Evolutionary conservation across 441 rosid species (phyloP).

Genomic region (Kokia cookei): DNA sequence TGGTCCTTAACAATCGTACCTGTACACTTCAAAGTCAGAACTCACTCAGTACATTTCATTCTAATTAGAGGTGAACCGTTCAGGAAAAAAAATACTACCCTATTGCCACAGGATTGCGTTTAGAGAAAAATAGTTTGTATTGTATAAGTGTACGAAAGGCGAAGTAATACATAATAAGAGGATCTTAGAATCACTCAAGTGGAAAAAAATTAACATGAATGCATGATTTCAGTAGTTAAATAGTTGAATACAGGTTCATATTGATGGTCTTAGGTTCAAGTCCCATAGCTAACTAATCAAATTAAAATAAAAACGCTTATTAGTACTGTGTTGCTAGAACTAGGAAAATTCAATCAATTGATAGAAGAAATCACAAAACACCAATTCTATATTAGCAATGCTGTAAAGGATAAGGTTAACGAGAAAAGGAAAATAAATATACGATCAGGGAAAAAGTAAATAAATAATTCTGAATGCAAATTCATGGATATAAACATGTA

Average conservation of each 20-base stretch:
- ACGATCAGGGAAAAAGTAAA: not conserved
- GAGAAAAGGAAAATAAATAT: not conserved
- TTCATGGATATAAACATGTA: not conserved
- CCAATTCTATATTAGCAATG: not conserved
- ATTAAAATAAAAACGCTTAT: not conserved
- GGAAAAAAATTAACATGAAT: not conserved
- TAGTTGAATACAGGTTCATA: not conserved
- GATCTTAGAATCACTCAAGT: not conserved
- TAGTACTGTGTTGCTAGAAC: not conserved
- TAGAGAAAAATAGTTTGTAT: not conserved
- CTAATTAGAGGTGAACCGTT: not conserved
- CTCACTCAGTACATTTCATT: not conserved
- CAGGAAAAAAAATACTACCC: not conserved
- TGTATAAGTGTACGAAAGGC: not conserved
- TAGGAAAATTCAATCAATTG: not conserved
- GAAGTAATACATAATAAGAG: not conserved
- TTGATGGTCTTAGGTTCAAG: not conserved
- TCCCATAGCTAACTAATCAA: not conserved
- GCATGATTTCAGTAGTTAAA: not conserved
- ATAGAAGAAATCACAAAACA: not conserved
- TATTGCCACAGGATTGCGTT: not conserved
- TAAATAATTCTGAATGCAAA: not conserved
- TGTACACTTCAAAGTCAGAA: not conserved
- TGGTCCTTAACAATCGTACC: slow-evolving; percentile 64
- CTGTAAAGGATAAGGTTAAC: not conserved